A percentile compares a stretch with the other conserved stretches of the same genome.
phyloP scores from a whole-genome alignment of 176 grass and related monocot species.

The Aegilops sharonensis region DNA sequence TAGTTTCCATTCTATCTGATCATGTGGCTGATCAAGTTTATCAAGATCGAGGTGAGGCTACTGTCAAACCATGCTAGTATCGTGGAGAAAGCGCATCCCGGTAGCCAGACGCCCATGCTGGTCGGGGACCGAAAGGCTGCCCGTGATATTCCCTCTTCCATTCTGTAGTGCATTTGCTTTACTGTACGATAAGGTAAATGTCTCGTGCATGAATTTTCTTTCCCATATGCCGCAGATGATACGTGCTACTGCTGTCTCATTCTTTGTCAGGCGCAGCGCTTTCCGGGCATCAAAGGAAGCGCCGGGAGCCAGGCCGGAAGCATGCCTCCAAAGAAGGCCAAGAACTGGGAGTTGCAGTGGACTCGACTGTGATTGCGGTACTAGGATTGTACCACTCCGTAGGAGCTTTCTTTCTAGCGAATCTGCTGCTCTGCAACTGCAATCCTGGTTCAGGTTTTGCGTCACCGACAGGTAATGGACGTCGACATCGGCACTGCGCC shows the following conservation, averaged over 20 bases:
- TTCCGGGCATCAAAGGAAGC: constrained; percentile 71
- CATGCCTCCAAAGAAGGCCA: constrained; percentile 71
- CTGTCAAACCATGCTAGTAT: constrained; percentile 42
- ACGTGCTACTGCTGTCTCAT: constrained; percentile 9
- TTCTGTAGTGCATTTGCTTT: constrained; percentile 24
- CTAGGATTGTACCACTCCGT: constrained; percentile 15
- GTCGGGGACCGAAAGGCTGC: constrained; percentile 73
- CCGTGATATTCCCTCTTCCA: constrained; percentile 10
- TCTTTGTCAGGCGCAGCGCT: constrained; percentile 65
- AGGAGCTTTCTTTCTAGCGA: constrained; percentile 9
- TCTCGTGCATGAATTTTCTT: background rate
- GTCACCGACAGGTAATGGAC: constrained; percentile 6
- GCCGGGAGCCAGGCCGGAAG: constrained; percentile 34
- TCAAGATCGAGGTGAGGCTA: background rate
- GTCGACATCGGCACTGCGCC: background rate
- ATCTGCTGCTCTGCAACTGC: constrained; percentile 10
- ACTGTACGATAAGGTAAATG: background rate
- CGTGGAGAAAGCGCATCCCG: constrained; percentile 64
- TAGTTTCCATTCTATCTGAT: background rate
- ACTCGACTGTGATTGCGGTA: constrained; percentile 7
- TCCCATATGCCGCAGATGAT: background rate
- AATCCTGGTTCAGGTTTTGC: constrained; percentile 17
- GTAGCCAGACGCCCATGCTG: constrained; percentile 68
- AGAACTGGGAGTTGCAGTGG: constrained; percentile 52
- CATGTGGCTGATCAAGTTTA: constrained; percentile 24